phyloP scores from a whole-genome alignment of 305 asterid genomes.

The Fraxinus dipetala region DNA sequence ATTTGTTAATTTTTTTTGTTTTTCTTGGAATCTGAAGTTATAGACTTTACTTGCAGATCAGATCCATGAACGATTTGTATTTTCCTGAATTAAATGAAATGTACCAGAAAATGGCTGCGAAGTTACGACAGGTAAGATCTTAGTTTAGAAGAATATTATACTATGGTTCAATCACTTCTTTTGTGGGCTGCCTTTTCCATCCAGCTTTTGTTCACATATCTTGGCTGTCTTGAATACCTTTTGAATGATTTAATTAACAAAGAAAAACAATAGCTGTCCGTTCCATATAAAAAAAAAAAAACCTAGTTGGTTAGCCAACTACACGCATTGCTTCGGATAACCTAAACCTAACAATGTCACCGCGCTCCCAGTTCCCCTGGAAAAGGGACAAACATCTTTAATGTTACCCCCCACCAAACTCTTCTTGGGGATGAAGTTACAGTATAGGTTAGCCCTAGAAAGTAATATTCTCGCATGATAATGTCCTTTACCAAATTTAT shows the following conservation, averaged over 20 bases:
- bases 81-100: conserved; percentile 68
- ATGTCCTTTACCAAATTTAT: not conserved
- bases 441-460: conserved; percentile 7
- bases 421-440: conserved; percentile 1
- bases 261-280: not conserved
- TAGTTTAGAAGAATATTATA: conserved; percentile 14
- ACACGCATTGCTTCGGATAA: conserved; percentile 8
- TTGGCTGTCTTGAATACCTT: not conserved
- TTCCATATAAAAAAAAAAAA: not conserved
- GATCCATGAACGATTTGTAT: conserved; percentile 72
- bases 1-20: conserved; percentile 5
- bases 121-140: conserved; percentile 73
- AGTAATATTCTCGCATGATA: not conserved
- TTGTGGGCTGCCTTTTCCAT: not conserved
- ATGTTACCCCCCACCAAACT: not conserved
- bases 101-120: conserved; percentile 66
- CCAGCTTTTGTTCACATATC: not conserved
- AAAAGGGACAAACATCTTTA: not conserved
- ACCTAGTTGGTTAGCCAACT: conserved; percentile 2
- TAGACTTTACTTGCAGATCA: conserved; percentile 65
- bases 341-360: conserved; percentile 17
- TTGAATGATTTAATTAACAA: not conserved
- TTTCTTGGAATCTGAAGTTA: conserved; percentile 21
- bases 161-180: conserved; percentile 15
- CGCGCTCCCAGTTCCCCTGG: not conserved